phyloP scores from a whole-genome alignment of 75 land plant species.

The Chamaecyparis obtusa region DNA sequence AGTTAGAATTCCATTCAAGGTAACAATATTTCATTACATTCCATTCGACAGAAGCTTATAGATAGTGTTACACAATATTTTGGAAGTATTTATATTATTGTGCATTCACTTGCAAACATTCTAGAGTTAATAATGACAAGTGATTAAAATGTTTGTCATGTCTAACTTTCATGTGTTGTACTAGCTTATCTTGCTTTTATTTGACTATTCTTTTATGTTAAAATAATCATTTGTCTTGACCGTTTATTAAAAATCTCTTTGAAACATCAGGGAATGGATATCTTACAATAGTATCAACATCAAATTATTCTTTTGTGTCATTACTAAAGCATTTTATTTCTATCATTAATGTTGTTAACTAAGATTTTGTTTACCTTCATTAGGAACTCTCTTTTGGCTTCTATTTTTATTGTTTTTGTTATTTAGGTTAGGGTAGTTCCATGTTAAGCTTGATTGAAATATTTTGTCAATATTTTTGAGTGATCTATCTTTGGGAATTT shows the following conservation, averaged over 20 bases:
- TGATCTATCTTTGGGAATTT: neutral
- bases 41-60: slow-evolving; percentile 68
- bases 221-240: neutral
- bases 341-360: slow-evolving; percentile 81
- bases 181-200: slow-evolving; percentile 2
- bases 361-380: neutral
- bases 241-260: slow-evolving; percentile 84
- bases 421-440: too few species aligned
- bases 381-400: neutral
- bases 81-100: slow-evolving; percentile 95
- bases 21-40: neutral
- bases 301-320: slow-evolving; percentile 90
- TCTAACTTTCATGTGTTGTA: neutral
- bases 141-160: neutral
- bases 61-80: slow-evolving; percentile 86
- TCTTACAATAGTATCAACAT: slow-evolving; percentile 91
- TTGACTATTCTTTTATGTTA: neutral
- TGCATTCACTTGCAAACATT: slow-evolving; percentile 95
- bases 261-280: slow-evolving; percentile 94
- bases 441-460: neutral
- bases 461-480: neutral
- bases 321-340: slow-evolving; percentile 86
- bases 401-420: neutral
- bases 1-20: neutral
- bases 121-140: slow-evolving; percentile 65